A percentile compares a stretch with the other conserved stretches of the same genome.
Conservation (phyloP, 768 basidiomycete species). For the Scleroderma citrinum region DNA sequence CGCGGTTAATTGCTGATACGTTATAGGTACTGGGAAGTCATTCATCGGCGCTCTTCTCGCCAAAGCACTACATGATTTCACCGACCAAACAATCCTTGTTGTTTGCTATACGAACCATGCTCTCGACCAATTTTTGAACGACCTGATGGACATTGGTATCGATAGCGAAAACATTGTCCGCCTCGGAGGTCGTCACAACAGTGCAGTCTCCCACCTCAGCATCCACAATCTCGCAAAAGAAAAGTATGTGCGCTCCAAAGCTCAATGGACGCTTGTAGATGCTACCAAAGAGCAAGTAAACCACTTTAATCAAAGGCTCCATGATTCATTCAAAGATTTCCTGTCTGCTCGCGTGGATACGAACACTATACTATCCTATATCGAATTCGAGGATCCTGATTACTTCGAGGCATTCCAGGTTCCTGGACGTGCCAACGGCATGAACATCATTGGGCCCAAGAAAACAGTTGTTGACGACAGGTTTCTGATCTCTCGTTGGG, state of each 20-base stretch:
- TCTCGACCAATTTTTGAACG: constrained; percentile 62
- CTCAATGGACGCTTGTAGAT: constrained; percentile 41
- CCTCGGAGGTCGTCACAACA: constrained; percentile 50
- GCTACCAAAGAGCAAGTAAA: constrained; percentile 21
- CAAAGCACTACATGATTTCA: constrained; percentile 49
- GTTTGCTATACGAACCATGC: constrained; percentile 78
- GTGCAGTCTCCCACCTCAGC: constrained; percentile 39
- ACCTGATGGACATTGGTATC: constrained; percentile 57
- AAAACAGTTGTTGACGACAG: not conserved
- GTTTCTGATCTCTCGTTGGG: constrained; percentile 49
- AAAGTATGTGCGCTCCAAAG: constrained; percentile 17
- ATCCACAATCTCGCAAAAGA: constrained; percentile 35
- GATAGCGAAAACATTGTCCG: constrained; percentile 45
- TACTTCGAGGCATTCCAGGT: constrained; percentile 43
- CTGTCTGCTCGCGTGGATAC: constrained; percentile 11
- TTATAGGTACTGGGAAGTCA: constrained; percentile 64
- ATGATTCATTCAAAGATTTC: constrained; percentile 26
- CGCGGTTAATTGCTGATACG: not conserved
- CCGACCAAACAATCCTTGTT: constrained; percentile 49
- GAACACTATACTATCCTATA: constrained; percentile 34
- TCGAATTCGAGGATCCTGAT: constrained; percentile 47
- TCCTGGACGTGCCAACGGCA: constrained; percentile 33
- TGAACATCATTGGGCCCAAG: constrained; percentile 16
- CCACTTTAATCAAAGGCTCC: constrained; percentile 15
- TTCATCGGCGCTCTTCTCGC: constrained; percentile 66